Evolutionary conservation across 2,329 filamentous ascomycete species (phyloP).

Genomic region (Fusarium odoratissimum): DNA sequence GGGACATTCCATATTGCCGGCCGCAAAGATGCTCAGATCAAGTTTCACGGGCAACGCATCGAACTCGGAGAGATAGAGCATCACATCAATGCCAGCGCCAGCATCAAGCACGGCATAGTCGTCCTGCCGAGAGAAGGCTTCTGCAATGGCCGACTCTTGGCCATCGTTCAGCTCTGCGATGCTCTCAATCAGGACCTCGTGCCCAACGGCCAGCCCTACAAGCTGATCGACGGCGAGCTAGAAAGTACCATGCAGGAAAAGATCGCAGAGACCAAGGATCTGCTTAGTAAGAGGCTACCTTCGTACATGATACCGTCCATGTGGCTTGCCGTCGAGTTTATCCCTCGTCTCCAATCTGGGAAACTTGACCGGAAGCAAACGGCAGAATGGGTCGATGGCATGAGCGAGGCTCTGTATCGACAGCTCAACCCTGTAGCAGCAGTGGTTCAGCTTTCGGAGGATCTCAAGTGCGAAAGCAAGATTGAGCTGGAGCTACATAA

Average conservation of each 20-base stretch:
- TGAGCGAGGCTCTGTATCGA: slow-evolving; percentile 23
- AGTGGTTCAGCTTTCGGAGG: neutral
- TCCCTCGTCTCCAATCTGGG: slow-evolving; percentile 34
- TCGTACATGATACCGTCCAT: slow-evolving; percentile 40
- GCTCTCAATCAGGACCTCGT: slow-evolving; percentile 14
- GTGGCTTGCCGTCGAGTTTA: slow-evolving; percentile 35
- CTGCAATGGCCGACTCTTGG: slow-evolving; percentile 29
- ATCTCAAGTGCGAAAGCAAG: neutral
- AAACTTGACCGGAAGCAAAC: slow-evolving; percentile 38
- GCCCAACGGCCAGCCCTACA: slow-evolving; percentile 12
- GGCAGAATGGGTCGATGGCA: slow-evolving; percentile 26
- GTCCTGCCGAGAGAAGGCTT: slow-evolving; percentile 27
- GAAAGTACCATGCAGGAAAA: neutral
- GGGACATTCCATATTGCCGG: slow-evolving; percentile 42
- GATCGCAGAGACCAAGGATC: slow-evolving; percentile 21
- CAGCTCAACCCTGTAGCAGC: slow-evolving; percentile 23
- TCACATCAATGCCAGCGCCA: slow-evolving; percentile 35
- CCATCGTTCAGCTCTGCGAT: slow-evolving; percentile 24
- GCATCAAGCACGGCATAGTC: slow-evolving; percentile 41
- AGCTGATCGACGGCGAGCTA: slow-evolving; percentile 15
- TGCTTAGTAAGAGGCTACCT: slow-evolving; percentile 31
- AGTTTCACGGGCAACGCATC: slow-evolving; percentile 50
- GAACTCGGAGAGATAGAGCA: slow-evolving; percentile 50
- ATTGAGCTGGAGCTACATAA: slow-evolving; percentile 20
- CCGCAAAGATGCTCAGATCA: slow-evolving; percentile 48